These are phyloP conservation scores for Trametes sanguinea DNA, from an alignment of 768 basidiomycete genomes.

Conservation along the genomic window DNA sequence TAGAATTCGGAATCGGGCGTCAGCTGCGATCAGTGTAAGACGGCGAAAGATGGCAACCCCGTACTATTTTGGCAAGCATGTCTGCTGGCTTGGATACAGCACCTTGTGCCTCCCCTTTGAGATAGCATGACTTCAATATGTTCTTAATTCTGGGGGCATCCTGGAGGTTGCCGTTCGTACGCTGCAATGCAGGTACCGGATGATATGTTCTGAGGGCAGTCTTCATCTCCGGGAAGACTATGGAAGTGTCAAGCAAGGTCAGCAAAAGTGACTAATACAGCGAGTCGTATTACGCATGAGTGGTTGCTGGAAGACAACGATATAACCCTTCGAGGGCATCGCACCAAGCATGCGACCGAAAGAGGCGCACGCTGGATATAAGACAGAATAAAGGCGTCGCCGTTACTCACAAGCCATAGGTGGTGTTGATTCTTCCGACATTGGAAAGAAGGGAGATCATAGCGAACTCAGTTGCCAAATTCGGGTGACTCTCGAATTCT, in stretches of 20 bases:
- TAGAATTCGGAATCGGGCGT: slow-evolving; percentile 22
- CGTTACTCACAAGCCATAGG: slow-evolving; percentile 71
- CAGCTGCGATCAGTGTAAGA: slow-evolving; percentile 1
- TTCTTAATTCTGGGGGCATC: slow-evolving; percentile 81
- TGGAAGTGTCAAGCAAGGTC: not conserved
- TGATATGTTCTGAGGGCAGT: slow-evolving; percentile 78
- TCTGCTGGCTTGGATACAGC: slow-evolving; percentile 58
- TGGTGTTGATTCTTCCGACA: slow-evolving; percentile 80
- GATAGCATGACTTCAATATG: slow-evolving; percentile 62
- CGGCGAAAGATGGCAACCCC: slow-evolving; percentile 28
- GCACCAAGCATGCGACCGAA: not conserved
- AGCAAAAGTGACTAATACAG: too few species aligned
- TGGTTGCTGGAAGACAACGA: not conserved
- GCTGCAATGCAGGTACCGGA: slow-evolving; percentile 71
- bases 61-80: slow-evolving; percentile 54
- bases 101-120: slow-evolving; percentile 45
- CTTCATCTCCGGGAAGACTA: slow-evolving; percentile 81
- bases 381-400: not conserved
- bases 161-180: slow-evolving; percentile 68
- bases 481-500: slow-evolving; percentile 62
- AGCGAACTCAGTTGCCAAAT: slow-evolving; percentile 70
- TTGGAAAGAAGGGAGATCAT: slow-evolving; percentile 76
- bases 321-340: not conserved
- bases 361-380: not conserved
- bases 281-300: too few species aligned